Percentiles rank a stretch among this genome's conserved stretches.
Conservation (phyloP, 257 asterid genomes). For the Salvia rosmarinus region DNA sequence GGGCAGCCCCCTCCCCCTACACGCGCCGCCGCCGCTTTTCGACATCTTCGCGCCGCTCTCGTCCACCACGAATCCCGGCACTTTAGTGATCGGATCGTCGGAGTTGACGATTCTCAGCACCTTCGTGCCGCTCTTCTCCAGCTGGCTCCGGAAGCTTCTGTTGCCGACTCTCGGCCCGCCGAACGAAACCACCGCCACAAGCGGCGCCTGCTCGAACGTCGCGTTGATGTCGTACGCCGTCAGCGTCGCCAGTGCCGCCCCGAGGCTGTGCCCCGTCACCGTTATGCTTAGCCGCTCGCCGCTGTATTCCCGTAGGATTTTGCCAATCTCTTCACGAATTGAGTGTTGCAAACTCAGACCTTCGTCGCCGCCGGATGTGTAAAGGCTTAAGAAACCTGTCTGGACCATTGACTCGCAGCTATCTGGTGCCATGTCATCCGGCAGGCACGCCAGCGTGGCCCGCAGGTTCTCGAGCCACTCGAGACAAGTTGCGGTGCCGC, state of each 20-base stretch:
- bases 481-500: conserved; percentile 84
- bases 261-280: conserved; percentile 91
- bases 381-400: conserved; percentile 76
- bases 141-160: conserved; percentile 50
- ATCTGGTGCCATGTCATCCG: conserved; percentile 56
- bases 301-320: conserved; percentile 47
- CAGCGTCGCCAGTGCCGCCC: conserved; percentile 86
- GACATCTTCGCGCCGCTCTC: conserved; percentile 25
- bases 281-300: conserved; percentile 83
- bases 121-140: conserved; percentile 62
- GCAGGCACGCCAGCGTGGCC: conserved; percentile 54
- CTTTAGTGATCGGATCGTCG: conserved; percentile 73
- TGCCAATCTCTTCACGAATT: conserved; percentile 47
- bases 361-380: conserved; percentile 50
- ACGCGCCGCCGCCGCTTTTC: conserved; percentile 11
- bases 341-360: conserved; percentile 48
- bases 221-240: conserved; percentile 78
- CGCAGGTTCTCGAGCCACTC: conserved; percentile 92
- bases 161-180: conserved; percentile 93
- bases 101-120: conserved; percentile 76
- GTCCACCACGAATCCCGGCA: conserved; percentile 72
- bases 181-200: conserved; percentile 85
- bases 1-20: too few relatives aligned
- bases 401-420: conserved; percentile 60
- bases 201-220: conserved; percentile 55